Base-by-base conservation (phyloP, 208 protist genomes). In the Trichomonas vaginalis region DNA sequence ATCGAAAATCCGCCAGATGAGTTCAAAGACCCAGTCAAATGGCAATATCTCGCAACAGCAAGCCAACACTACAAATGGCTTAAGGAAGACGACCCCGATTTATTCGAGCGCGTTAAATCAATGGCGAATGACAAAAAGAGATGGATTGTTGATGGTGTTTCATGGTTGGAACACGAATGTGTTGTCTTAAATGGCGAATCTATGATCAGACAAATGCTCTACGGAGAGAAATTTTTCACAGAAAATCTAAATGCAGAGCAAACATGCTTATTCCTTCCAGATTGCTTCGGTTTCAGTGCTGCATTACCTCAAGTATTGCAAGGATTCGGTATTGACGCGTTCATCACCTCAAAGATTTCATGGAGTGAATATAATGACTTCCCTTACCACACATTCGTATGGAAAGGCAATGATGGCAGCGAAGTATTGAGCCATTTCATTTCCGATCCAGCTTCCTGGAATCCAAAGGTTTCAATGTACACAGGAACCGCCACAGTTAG, bases 351-450 rank as follows among this genome's bases (percentile, higher is more conserved):
- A 46, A 95, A 95, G 27, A 61, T 95, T 10, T 80, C 49, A 48
- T 95, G 92, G 92, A 46, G 17, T 14, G 49, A 80, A 79, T 80
- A 80, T 42, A 95, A 32, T 32, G 47, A 95, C 27, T 95, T 95
- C 51, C 92, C 92, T 46, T 39, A 92, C 42, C n/a, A 32, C 0
- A 83, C 95, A 48, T 96, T 96, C 23, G 46, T 95, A 15, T 96
- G 95, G 95, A 47, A 40, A 80, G 95, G 95, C 32, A 96, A 86
- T 48, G 95, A 96, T 96, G 95, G 95, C 0, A 96, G 83, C 80
- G 51, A 79, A 32, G 61, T 96, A 46, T 15, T 86, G 2, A n/a
- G 40, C 3, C 95, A 96, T 80, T 96, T 96, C 37, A 96, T 86
- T 21, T 49, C 62, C 0, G 47, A 32, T 23, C 95, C 95, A 80